Percentiles rank a stretch among this genome's conserved stretches.
phyloP scores from a whole-genome alignment of 1,284 basidiomycete species.

The Apiotrichum veenhuisii region DNA sequence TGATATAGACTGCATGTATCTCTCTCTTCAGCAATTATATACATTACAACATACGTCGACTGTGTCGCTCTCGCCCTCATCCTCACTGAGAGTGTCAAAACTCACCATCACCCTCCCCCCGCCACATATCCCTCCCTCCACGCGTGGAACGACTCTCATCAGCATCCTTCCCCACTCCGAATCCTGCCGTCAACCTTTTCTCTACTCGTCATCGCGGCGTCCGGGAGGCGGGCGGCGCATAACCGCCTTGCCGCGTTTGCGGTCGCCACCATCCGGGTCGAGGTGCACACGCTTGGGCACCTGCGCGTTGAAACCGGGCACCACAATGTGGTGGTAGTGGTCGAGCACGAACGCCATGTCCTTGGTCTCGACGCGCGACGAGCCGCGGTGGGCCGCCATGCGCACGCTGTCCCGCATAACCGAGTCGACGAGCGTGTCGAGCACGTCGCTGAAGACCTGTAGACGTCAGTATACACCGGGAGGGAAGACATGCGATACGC shows the following conservation, averaged over 20 bases:
- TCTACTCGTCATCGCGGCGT: constrained; percentile 9
- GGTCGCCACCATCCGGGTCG: constrained; percentile 25
- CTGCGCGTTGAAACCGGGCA: constrained; percentile 38
- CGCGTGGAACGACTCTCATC: too few relatives aligned
- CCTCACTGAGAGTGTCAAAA: too few relatives aligned
- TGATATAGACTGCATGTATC: too few relatives aligned
- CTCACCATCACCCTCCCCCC: too few relatives aligned
- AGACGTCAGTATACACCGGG: neutral
- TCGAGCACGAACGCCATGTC: constrained; percentile 40
- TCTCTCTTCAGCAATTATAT: too few relatives aligned
- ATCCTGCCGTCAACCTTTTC: too few relatives aligned
- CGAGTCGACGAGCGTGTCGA: constrained; percentile 32
- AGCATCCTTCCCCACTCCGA: too few relatives aligned
- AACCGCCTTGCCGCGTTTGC: constrained; percentile 20
- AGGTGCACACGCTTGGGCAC: constrained; percentile 31
- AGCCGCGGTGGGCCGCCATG: constrained; percentile 37
- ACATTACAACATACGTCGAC: too few relatives aligned
- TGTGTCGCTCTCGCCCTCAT: too few relatives aligned
- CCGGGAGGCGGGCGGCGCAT: constrained; percentile 10
- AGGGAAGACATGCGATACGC: too few relatives aligned
- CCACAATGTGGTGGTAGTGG: constrained; percentile 29
- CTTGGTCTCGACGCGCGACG: constrained; percentile 36
- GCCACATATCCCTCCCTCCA: too few relatives aligned
- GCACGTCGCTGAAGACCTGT: constrained; percentile 32
- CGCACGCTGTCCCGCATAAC: constrained; percentile 29